Evolutionary conservation across 768 basidiomycete species (phyloP), one percentile per base, ranked within the genome.

Genomic region (Xanthoconium stramineum): DNA sequence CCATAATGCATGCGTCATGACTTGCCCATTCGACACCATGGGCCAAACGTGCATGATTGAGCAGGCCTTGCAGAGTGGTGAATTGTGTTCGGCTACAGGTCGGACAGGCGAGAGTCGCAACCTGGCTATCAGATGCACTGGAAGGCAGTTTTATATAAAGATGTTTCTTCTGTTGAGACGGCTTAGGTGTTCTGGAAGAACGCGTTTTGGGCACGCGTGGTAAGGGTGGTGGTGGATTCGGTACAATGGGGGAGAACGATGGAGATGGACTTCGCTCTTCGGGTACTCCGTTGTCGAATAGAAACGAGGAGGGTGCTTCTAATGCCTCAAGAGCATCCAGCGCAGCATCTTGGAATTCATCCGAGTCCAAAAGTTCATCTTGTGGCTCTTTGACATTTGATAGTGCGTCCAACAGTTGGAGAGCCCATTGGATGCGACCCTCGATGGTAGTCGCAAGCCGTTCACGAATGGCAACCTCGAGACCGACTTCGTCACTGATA

Each of bases 21-120:
- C 75, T 80, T 17, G 77, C 75, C 67, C 74, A 82, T 53, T 81
- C 76, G 39, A 77, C 66, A 14, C 72, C 67, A 55, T 82, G 80
- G 10, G 75, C 69, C n/a, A 81, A 64, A 17, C 81, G 78, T 39
- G 76, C 79, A 60, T 82, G 80, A 49, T 82, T 82, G 30, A 83
- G 68, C 38, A 82, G 70, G 13, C 80, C 80, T 55, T 82, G 80
- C 8, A 82, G 71, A 28, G 72, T 80, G 24, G 77, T 79, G 61
- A 82, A 80, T 46, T 82, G 78, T 8, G 72, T 74, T 20, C 80
- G 75, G 10, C 61, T 45, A 56, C 80, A 82, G 50, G 73, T 75
- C 0, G 75, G 72, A 61, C 80, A 81, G 6, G 62, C 67, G 37
- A 81, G 73, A 45, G 72, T 55, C 6, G 63, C 67, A 19, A 74